Percentiles rank a stretch among this genome's conserved stretches.
Evolutionary conservation across 1,139 yeast species (phyloP).

Genomic region (Saccharomyces hybrid): DNA sequence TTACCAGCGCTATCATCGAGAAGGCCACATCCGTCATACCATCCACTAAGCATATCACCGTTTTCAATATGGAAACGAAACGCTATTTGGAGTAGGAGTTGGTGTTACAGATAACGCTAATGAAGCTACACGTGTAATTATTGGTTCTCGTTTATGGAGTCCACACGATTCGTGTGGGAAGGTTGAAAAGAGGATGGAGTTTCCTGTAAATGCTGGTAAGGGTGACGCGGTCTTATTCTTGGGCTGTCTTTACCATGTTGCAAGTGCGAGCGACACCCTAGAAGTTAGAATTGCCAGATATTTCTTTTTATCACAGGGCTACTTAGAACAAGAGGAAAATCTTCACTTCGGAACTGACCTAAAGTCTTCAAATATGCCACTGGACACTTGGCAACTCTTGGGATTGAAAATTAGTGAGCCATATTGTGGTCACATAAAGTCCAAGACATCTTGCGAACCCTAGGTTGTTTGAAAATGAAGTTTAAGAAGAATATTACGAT

Average conservation of each 20-base stretch:
- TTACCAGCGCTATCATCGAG: neutral
- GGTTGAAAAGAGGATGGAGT: neutral
- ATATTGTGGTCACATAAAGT: conserved; percentile 5
- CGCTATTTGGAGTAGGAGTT: neutral
- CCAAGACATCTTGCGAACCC: conserved; percentile 5
- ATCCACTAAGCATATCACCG: neutral
- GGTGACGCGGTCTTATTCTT: neutral
- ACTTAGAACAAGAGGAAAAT: neutral
- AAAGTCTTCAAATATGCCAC: conserved; percentile 26
- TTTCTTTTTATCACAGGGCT: neutral
- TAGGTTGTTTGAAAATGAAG: conserved; percentile 47
- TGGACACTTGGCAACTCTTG: conserved; percentile 1
- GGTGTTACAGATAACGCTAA: neutral
- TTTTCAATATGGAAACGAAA: neutral
- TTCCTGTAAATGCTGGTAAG: neutral
- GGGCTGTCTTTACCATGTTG: neutral
- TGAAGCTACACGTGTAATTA: neutral
- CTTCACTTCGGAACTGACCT: neutral
- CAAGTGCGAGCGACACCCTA: neutral
- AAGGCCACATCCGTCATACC: neutral
- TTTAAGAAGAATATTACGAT: conserved; percentile 24
- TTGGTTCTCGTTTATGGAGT: neutral
- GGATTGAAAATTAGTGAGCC: conserved; percentile 5
- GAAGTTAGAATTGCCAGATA: neutral
- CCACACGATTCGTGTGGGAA: neutral